These are phyloP conservation scores for Psilocybe tampanensis DNA, from an alignment of 768 basidiomycete genomes.

Conservation along the genomic window DNA sequence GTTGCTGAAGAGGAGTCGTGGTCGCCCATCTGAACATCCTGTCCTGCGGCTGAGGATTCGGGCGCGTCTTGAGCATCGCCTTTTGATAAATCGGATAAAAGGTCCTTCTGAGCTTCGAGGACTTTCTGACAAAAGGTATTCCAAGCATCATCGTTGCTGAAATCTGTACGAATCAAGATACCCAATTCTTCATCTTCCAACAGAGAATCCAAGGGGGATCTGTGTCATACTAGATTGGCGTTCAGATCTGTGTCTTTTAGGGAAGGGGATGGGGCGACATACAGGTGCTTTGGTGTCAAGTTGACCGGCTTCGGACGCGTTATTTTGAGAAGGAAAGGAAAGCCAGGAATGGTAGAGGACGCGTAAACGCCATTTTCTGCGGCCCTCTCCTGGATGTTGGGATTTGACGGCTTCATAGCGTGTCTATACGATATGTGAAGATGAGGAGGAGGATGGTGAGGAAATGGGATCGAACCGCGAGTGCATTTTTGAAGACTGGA, in stretches of 20 bases:
- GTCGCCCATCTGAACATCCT: slow-evolving; percentile 19
- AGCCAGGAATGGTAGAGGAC: slow-evolving; percentile 54
- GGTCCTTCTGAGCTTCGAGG: slow-evolving; percentile 58
- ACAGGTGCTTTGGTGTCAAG: background rate
- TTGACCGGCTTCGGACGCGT: background rate
- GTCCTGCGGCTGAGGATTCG: slow-evolving; percentile 14
- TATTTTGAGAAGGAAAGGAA: slow-evolving; percentile 15
- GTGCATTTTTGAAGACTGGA: slow-evolving; percentile 18
- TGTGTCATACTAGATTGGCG: slow-evolving; percentile 8
- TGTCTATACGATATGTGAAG: slow-evolving; percentile 19
- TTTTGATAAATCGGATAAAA: slow-evolving; percentile 31
- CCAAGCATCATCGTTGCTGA: slow-evolving; percentile 70
- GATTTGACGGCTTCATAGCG: slow-evolving; percentile 46
- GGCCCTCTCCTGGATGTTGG: slow-evolving; percentile 52
- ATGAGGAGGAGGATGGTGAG: slow-evolving; percentile 2
- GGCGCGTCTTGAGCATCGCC: slow-evolving; percentile 22
- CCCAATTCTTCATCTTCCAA: slow-evolving; percentile 54
- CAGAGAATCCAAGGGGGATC: slow-evolving; percentile 55
- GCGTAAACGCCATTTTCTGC: slow-evolving; percentile 57
- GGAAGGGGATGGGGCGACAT: background rate
- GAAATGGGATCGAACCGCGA: slow-evolving; percentile 21
- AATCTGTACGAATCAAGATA: slow-evolving; percentile 75
- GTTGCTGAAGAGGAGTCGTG: slow-evolving; percentile 1
- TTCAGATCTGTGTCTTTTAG: background rate
- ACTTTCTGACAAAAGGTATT: slow-evolving; percentile 50